A percentile compares a stretch with the other conserved stretches of the same genome.
Evolutionary conservation across 2,329 filamentous ascomycete species (phyloP).

Genomic region (Esteya vermicola): DNA sequence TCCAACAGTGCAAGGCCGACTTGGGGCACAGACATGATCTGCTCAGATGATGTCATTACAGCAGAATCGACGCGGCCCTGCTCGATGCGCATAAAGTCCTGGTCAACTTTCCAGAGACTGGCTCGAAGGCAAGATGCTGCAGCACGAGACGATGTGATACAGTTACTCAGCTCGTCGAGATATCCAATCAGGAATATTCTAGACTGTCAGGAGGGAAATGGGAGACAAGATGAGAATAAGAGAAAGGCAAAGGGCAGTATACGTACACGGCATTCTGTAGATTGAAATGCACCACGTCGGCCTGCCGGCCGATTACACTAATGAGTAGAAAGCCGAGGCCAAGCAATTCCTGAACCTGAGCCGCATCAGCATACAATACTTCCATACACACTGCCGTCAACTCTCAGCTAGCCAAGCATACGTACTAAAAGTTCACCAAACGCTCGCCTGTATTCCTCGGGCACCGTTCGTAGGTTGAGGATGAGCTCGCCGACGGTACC

Average conservation of each 20-base stretch:
- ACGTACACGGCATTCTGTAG: background rate
- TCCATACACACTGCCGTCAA: too few species aligned
- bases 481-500: background rate
- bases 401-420: too few species aligned
- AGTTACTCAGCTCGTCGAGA: background rate
- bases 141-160: background rate
- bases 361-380: too few species aligned
- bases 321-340: background rate
- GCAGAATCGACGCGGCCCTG: too few species aligned
- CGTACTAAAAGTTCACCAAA: background rate
- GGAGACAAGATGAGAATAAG: too few species aligned
- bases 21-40: too few species aligned
- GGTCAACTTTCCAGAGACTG: background rate
- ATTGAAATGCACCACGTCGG: background rate
- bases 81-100: background rate
- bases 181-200: background rate
- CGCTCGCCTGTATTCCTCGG: conserved; percentile 1
- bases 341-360: background rate
- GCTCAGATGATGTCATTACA: too few species aligned
- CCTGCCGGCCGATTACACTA: background rate
- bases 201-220: too few species aligned
- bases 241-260: background rate
- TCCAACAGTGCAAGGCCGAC: too few species aligned
- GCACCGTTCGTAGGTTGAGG: background rate
- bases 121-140: background rate